Conservation (phyloP, 75 land plant genomes). For the Picea sitchensis region DNA sequence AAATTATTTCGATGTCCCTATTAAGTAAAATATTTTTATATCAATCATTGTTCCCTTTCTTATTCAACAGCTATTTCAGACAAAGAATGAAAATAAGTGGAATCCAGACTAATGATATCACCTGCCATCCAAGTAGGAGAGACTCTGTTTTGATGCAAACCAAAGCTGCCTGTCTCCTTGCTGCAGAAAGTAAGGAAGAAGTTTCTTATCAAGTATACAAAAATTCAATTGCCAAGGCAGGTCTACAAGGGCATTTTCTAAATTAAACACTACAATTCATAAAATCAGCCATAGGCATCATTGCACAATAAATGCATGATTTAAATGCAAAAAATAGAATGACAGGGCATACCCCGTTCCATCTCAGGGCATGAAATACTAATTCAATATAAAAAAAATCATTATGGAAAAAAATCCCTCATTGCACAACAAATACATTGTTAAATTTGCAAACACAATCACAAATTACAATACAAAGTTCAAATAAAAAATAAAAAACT, state of each 20-base stretch:
- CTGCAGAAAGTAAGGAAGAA: conserved; percentile 26
- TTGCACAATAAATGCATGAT: too few relatives aligned
- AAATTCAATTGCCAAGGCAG: background rate
- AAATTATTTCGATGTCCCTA: too few relatives aligned
- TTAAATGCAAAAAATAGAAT: too few relatives aligned
- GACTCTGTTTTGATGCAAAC: conserved; percentile 95
- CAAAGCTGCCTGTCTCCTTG: conserved; percentile 82
- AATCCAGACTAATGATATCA: conserved; percentile 12
- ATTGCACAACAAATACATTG: background rate
- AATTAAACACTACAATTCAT: background rate
- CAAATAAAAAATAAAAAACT: background rate
- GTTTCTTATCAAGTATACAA: background rate
- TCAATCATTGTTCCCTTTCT: background rate
- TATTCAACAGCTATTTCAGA: background rate
- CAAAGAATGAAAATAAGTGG: background rate
- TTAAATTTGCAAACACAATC: background rate
- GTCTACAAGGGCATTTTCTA: background rate
- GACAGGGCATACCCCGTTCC: background rate
- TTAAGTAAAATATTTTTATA: too few relatives aligned
- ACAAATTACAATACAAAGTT: background rate
- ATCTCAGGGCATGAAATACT: background rate
- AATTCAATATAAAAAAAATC: background rate
- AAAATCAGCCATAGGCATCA: too few relatives aligned
- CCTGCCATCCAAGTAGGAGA: conserved; percentile 95
- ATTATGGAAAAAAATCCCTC: too few relatives aligned